Percentiles rank a stretch among this genome's conserved stretches.
phyloP scores from a whole-genome alignment of 768 basidiomycete species.

The Psilocybe azurescens region DNA sequence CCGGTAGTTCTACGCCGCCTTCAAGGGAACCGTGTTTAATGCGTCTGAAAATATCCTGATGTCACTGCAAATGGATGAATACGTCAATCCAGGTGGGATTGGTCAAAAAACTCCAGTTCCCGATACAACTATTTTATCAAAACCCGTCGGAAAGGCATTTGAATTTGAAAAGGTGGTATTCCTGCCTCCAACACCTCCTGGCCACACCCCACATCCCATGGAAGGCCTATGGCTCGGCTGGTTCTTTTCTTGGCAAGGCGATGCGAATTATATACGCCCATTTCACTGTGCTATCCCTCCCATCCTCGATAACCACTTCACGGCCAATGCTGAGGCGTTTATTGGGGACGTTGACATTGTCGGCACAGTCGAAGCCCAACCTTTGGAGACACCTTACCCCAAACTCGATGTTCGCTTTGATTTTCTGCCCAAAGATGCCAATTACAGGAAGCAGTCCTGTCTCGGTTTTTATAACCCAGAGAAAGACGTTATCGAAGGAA shows the following conservation, averaged over 20 bases:
- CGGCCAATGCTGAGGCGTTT: slow-evolving; percentile 6
- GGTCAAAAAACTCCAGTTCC: neutral
- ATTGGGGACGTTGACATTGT: neutral
- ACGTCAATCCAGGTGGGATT: neutral
- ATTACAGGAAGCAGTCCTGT: neutral
- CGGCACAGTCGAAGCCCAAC: neutral
- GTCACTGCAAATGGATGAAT: slow-evolving; percentile 4
- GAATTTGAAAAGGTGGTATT: neutral
- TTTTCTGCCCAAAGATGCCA: neutral
- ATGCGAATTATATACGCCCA: neutral
- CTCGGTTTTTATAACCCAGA: neutral
- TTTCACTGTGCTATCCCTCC: slow-evolving; percentile 10
- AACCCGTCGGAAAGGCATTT: slow-evolving; percentile 4
- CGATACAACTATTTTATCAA: slow-evolving; percentile 12
- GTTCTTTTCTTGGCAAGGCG: neutral
- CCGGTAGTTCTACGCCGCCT: slow-evolving; percentile 7
- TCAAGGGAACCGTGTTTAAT: slow-evolving; percentile 7
- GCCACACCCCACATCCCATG: neutral
- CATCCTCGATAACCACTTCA: slow-evolving; percentile 1
- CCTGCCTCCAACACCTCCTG: neutral
- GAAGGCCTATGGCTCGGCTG: slow-evolving; percentile 8
- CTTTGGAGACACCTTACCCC: neutral
- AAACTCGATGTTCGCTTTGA: neutral
- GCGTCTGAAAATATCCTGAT: slow-evolving; percentile 7
- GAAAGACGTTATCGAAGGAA: slow-evolving; percentile 3